These are phyloP conservation scores for Dissophora globulifera DNA, from an alignment of 192 early-diverging fungal genomes.

Conservation along the genomic window DNA sequence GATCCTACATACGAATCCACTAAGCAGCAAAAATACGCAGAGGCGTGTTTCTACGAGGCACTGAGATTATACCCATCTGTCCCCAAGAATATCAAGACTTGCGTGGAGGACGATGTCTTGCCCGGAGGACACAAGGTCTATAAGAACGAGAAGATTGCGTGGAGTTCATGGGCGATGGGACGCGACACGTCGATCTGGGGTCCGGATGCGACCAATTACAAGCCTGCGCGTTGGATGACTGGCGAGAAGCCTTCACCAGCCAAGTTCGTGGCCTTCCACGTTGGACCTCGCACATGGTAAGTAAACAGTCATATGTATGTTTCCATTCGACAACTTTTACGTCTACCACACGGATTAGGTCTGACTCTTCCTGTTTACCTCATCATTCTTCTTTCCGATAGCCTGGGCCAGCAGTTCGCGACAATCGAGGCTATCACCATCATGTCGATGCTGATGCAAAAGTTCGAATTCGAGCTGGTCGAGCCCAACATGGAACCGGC, in stretches of 20 bases:
- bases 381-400: conserved; percentile 3
- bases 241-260: conserved; percentile 54
- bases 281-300: conserved; percentile 63
- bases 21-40: conserved; percentile 47
- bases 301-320: background rate
- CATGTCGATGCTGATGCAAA: conserved; percentile 43
- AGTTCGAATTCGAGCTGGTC: conserved; percentile 52
- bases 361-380: conserved; percentile 8
- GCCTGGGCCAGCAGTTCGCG: conserved; percentile 56
- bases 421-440: conserved; percentile 54
- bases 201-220: conserved; percentile 66
- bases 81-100: conserved; percentile 68
- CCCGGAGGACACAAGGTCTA: conserved; percentile 70
- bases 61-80: conserved; percentile 77
- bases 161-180: conserved; percentile 66
- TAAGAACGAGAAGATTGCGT: conserved; percentile 62
- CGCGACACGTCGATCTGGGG: conserved; percentile 69
- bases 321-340: background rate
- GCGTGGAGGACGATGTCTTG: conserved; percentile 68
- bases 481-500: conserved; percentile 31
- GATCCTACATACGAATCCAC: conserved; percentile 34
- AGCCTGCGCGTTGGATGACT: conserved; percentile 73
- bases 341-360: background rate
- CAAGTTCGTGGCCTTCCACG: conserved; percentile 68
- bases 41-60: conserved; percentile 65